Evolutionary conservation across 768 basidiomycete genomes (phyloP).

Genomic region (Crucibulum laeve): DNA sequence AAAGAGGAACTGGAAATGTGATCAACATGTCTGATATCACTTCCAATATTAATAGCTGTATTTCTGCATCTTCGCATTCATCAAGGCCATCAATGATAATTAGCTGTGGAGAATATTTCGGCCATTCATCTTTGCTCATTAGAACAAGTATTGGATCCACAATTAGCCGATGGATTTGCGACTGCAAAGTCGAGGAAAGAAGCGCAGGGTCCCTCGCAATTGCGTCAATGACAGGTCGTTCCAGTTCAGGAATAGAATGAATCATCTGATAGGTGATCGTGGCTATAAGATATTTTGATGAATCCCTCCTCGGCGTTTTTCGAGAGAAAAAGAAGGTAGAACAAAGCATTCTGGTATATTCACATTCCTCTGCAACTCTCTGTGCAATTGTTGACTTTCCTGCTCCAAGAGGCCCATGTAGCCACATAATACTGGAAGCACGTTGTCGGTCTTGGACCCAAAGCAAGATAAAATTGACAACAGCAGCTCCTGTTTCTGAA

Average conservation of each 20-base stretch:
- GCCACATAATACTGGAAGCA: constrained; percentile 10
- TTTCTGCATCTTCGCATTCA: constrained; percentile 11
- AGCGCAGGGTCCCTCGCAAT: not conserved
- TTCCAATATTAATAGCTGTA: constrained; percentile 11
- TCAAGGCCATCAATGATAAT: constrained; percentile 21
- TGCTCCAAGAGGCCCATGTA: constrained; percentile 17
- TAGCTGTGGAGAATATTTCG: too few relatives aligned
- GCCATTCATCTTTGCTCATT: too few relatives aligned
- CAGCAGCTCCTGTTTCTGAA: constrained; percentile 10
- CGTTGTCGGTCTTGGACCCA: constrained; percentile 6
- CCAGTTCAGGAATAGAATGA: not conserved
- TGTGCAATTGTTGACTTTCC: constrained; percentile 24
- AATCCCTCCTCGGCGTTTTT: not conserved
- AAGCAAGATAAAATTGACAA: constrained; percentile 4
- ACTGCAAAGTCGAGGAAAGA: too few relatives aligned
- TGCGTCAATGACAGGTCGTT: not conserved
- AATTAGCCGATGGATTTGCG: too few relatives aligned
- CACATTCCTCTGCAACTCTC: constrained; percentile 17
- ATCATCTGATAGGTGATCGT: constrained; percentile 18
- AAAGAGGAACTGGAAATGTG: constrained; percentile 8
- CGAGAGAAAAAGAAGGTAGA: constrained; percentile 17
- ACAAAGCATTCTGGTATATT: constrained; percentile 3
- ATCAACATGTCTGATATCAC: constrained; percentile 2
- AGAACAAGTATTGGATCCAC: constrained; percentile 4
- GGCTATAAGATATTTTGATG: constrained; percentile 8